These are phyloP conservation scores for Durotheca rogersii DNA, from an alignment of 495 filamentous ascomycete species.

Conservation along the genomic window DNA sequence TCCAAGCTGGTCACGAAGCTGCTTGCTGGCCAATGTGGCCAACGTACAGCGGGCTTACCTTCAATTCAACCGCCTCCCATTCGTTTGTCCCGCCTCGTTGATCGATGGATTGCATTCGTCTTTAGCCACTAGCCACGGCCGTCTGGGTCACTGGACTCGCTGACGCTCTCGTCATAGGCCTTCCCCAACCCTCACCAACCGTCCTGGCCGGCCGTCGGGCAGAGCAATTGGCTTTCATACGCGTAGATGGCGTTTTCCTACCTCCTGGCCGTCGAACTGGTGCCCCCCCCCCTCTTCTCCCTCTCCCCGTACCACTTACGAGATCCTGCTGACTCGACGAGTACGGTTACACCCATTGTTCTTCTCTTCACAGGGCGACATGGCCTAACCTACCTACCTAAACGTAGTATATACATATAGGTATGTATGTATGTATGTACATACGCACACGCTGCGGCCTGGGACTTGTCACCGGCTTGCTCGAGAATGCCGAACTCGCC, in stretches of 20 bases:
- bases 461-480: not conserved
- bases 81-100: not conserved
- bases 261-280: too few relatives aligned
- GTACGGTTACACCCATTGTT: slow-evolving; percentile 7
- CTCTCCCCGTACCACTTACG: too few relatives aligned
- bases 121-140: slow-evolving; percentile 3
- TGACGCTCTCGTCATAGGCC: not conserved
- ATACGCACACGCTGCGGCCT: not conserved
- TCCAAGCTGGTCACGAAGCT: slow-evolving; percentile 23
- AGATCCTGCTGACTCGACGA: slow-evolving; percentile 8
- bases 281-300: too few relatives aligned
- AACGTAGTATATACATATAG: too few relatives aligned
- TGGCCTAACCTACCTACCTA: not conserved
- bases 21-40: slow-evolving; percentile 12
- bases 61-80: slow-evolving; percentile 6
- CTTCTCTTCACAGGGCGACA: not conserved
- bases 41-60: slow-evolving; percentile 5
- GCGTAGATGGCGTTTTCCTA: not conserved
- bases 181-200: not conserved
- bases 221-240: too few relatives aligned
- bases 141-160: not conserved
- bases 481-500: not conserved
- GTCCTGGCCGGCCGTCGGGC: too few relatives aligned
- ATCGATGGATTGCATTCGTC: slow-evolving; percentile 10
- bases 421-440: too few relatives aligned